Evolutionary conservation across 306 rosid genomes (phyloP).

Genomic region (Phaseolus lunatus): DNA sequence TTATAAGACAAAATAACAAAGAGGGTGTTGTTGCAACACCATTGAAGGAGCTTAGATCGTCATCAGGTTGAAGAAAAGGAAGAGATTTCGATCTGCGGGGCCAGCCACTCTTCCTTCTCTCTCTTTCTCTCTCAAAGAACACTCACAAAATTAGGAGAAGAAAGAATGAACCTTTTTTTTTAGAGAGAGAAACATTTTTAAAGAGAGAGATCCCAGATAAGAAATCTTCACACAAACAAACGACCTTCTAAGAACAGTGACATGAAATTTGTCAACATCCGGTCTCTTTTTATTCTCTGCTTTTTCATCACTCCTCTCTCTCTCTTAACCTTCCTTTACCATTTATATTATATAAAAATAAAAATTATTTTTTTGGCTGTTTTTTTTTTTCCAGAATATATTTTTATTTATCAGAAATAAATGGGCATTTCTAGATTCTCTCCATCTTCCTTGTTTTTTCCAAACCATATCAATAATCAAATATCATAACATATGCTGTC

Average conservation of each 20-base stretch:
- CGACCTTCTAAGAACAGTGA: constrained; percentile 99
- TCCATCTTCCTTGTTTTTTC: constrained; percentile 64
- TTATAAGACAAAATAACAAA: constrained; percentile 50
- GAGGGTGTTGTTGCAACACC: constrained; percentile 69
- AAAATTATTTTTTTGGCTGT: constrained; percentile 5
- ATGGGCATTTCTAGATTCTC: constrained; percentile 86
- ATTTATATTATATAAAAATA: constrained; percentile 18
- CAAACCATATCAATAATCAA: constrained; percentile 43
- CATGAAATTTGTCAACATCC: constrained; percentile 99
- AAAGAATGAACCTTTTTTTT: constrained; percentile 43
- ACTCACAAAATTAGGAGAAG: constrained; percentile 41
- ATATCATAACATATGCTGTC: neutral
- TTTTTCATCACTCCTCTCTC: constrained; percentile 76
- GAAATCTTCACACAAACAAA: constrained; percentile 94
- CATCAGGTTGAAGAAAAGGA: constrained; percentile 63
- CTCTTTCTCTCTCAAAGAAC: constrained; percentile 51
- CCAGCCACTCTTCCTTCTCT: constrained; percentile 66
- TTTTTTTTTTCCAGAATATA: constrained; percentile 41
- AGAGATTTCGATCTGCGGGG: constrained; percentile 99
- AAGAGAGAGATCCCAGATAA: constrained; percentile 91
- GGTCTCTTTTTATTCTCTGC: constrained; percentile 99
- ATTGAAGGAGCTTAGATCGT: constrained; percentile 82
- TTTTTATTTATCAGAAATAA: constrained; percentile 43
- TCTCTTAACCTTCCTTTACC: constrained; percentile 41
- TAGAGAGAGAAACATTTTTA: constrained; percentile 45